Evolutionary conservation across 2,329 filamentous ascomycete species (phyloP).

Genomic region (Fonsecaea pedrosoi): DNA sequence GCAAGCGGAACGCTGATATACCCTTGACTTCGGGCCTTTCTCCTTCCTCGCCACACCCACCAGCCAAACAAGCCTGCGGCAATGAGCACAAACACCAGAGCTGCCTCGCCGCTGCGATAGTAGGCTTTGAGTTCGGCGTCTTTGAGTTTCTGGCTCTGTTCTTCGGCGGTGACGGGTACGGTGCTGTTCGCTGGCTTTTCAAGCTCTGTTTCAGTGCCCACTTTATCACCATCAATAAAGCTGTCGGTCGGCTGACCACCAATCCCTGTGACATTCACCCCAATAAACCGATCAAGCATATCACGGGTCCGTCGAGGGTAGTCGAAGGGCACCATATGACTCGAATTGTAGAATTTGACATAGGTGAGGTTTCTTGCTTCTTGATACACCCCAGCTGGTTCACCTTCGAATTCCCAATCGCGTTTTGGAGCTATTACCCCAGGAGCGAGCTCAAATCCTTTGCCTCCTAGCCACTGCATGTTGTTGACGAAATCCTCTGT

Average conservation of each 20-base stretch:
- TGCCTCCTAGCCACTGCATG: constrained; percentile 88
- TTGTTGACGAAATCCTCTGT: constrained; percentile 90
- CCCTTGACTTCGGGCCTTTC: constrained; percentile 54
- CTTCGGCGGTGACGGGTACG: constrained; percentile 60
- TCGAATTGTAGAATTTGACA: constrained; percentile 91
- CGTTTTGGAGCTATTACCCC: constrained; percentile 90
- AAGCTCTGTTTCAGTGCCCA: constrained; percentile 73
- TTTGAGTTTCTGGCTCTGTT: constrained; percentile 75
- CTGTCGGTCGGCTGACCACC: constrained; percentile 81
- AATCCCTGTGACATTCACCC: constrained; percentile 86
- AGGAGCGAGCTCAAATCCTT: constrained; percentile 85
- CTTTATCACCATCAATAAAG: constrained; percentile 83
- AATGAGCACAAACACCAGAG: constrained; percentile 79
- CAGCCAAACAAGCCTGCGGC: constrained; percentile 77
- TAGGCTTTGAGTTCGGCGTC: constrained; percentile 89
- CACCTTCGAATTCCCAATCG: constrained; percentile 91
- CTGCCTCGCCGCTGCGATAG: constrained; percentile 83
- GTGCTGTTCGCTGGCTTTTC: constrained; percentile 72
- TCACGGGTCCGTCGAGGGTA: constrained; percentile 84
- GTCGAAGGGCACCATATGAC: constrained; percentile 98
- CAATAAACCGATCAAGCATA: constrained; percentile 97
- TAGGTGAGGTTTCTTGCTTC: constrained; percentile 95
- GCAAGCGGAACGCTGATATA: constrained; percentile 45
- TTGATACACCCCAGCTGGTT: constrained; percentile 90
- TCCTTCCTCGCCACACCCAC: constrained; percentile 65